phyloP scores from a whole-genome alignment of 768 basidiomycete species.

The Pisolithus tinctorius region DNA sequence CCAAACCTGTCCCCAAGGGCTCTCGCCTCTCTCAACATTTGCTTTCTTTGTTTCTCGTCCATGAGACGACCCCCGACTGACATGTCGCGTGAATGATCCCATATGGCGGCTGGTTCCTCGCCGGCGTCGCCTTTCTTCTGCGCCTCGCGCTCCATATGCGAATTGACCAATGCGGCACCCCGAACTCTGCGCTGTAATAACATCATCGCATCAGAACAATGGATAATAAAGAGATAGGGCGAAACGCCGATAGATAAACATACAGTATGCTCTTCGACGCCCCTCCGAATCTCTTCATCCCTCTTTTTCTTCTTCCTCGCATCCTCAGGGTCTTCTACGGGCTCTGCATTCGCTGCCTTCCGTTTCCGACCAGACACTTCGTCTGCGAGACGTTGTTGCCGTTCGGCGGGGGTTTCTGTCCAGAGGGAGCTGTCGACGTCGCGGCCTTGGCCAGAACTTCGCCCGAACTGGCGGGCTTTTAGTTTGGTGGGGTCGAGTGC shows the following conservation, averaged over 20 bases:
- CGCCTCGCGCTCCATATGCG: conserved; percentile 36
- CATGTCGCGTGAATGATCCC: conserved; percentile 95
- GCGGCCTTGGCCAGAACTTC: conserved; percentile 36
- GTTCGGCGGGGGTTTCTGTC: conserved; percentile 96
- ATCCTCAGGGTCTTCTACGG: conserved; percentile 29
- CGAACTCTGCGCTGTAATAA: conserved; percentile 38
- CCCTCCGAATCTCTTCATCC: conserved; percentile 63
- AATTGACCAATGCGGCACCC: conserved; percentile 48
- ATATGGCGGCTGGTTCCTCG: conserved; percentile 61
- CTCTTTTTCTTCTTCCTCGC: conserved; percentile 50
- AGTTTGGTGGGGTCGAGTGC: conserved; percentile 85
- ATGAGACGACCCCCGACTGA: conserved; percentile 77
- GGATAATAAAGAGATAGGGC: not conserved
- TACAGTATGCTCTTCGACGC: conserved; percentile 78
- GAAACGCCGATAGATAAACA: conserved; percentile 16
- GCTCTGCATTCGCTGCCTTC: conserved; percentile 50
- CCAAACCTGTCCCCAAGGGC: conserved; percentile 83
- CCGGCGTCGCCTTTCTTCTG: conserved; percentile 36
- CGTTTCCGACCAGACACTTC: conserved; percentile 91
- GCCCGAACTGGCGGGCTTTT: conserved; percentile 75
- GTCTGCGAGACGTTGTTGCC: conserved; percentile 86
- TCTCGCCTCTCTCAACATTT: conserved; percentile 74
- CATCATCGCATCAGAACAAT: not conserved
- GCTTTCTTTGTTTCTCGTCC: conserved; percentile 78
- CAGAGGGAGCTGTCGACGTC: conserved; percentile 64